Evolutionary conservation across 1,139 yeast genomes (phyloP), one percentile per base, ranked within the genome.

Genomic region (Yarrowia galli): DNA sequence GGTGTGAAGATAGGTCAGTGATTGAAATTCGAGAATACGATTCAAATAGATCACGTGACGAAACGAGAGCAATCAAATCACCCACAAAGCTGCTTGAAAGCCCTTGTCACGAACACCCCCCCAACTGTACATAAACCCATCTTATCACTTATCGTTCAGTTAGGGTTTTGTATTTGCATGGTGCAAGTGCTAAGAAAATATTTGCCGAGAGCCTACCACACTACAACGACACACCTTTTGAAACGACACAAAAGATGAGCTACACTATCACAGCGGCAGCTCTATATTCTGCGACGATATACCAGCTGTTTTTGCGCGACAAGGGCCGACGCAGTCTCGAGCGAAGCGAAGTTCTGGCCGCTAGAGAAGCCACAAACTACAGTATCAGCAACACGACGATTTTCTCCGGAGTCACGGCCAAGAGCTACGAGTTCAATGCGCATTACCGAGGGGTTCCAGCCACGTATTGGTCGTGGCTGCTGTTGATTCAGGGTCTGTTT

Each of bases 331-430:
- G 20, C 8, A 61, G 23, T 36, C 66, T 46, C 23, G 66, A 61
- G 9, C 54, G 45, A 46, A 15, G 46, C 10, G 66, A 61, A 18
- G 36, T 61, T 46, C 25, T 61, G 18, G 66, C 66, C 1, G 66
- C 66, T 5, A 20, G 66, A 16, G 66, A 61, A 15, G 66, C 66
- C 10, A 61, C 66, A 12, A 46, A 48, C 38, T 61, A 61, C 46
- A 36, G 46, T 28, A 38, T 61, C 56, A 46, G 56, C 16, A 61
- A 61, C 45, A 46, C 66, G 46, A 61, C 66, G 2, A 61, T 61
- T 23, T 61, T 23, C 13, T 46, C 66, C 10, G 46, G 42, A 0
- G 38, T 61, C n/a, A 61, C 66, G 7, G 45, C 66, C 38, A 48
- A 61, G n/a, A 46, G 56, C 36, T 38, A 36, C 20, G 18, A 6